Conservation (phyloP, 192 early-diverging fungal species). For the Backusella luteola region DNA sequence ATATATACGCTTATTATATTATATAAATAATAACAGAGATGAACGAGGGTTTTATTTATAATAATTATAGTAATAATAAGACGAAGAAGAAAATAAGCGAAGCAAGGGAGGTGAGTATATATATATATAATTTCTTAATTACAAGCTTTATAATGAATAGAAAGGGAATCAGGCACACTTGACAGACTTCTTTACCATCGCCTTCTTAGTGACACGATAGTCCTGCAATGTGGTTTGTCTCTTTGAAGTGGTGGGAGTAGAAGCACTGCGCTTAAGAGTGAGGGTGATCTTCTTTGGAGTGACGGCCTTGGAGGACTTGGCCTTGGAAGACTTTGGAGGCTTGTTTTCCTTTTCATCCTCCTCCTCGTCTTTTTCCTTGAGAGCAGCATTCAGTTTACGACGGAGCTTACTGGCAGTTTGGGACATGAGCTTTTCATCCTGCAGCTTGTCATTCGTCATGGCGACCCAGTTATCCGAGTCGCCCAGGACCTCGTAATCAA, state of each 20-base stretch:
- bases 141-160: neutral
- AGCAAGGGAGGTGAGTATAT: neutral
- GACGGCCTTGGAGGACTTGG: neutral
- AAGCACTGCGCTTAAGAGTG: neutral
- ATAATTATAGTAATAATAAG: neutral
- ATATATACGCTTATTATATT: too few relatives aligned
- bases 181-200: neutral
- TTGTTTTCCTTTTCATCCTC: constrained; percentile 8
- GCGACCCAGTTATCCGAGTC: constrained; percentile 63
- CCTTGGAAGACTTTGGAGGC: neutral
- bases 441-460: constrained; percentile 7
- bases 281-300: neutral
- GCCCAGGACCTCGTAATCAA: constrained; percentile 77
- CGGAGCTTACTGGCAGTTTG: constrained; percentile 12
- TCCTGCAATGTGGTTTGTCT: constrained; percentile 2
- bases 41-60: neutral
- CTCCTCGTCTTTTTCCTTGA: neutral
- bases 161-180: neutral
- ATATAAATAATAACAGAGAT: too few relatives aligned
- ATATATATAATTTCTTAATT: neutral
- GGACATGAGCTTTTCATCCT: constrained; percentile 5
- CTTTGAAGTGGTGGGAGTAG: neutral
- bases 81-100: neutral
- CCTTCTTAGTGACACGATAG: neutral
- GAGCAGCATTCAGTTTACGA: neutral